Evolutionary conservation across 129 eudicot species (phyloP).

Genomic region (Daucus carota): DH1_v3.0 NC_030382.2:34664501-34665000

Average conservation of each 20-base stretch:
- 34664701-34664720: constrained; percentile 56
- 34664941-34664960: too few relatives aligned
- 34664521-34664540: constrained; percentile 69
- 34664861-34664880: too few relatives aligned
- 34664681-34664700: constrained; percentile 93
- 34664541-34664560: constrained; percentile 53
- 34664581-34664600: not conserved
- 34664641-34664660: constrained; percentile 28
- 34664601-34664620: too few relatives aligned
- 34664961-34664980: too few relatives aligned
- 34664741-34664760: too few relatives aligned
- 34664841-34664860: too few relatives aligned
- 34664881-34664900: too few relatives aligned
- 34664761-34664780: not conserved
- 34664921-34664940: not conserved
- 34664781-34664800: not conserved
- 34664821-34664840: too few relatives aligned
- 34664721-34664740: not conserved
- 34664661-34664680: constrained; percentile 91
- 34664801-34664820: too few relatives aligned
- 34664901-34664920: not conserved
- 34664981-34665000: too few relatives aligned
- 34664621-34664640: too few relatives aligned
- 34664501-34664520: constrained; percentile 84
- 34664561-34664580: constrained; percentile 4